These are phyloP conservation scores for Peronospora belbahrii DNA, from an alignment of 352 stramenopile genomes.

Conservation along the genomic window DNA sequence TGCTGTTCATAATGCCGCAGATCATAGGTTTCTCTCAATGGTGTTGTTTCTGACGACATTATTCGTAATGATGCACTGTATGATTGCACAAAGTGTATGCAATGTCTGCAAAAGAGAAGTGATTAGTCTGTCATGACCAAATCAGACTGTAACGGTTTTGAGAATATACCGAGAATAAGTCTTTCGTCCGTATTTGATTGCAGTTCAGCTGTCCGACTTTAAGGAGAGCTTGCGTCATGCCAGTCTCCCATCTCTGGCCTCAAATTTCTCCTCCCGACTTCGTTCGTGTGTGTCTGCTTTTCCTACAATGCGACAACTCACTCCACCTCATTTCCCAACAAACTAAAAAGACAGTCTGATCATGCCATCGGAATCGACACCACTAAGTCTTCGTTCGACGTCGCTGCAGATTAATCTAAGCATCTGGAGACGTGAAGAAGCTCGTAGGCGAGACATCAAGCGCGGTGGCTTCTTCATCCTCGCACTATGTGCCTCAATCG, in stretches of 20 bases:
- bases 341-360: too few species aligned
- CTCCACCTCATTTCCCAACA: constrained; percentile 8
- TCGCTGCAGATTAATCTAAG: too few species aligned
- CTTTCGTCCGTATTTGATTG: constrained; percentile 2
- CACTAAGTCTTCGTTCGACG: too few species aligned
- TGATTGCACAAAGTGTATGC: neutral
- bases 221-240: neutral
- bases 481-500: too few species aligned
- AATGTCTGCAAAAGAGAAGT: constrained; percentile 5
- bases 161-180: constrained; percentile 6
- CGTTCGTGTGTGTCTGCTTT: constrained; percentile 6
- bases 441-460: too few species aligned
- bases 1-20: constrained; percentile 17
- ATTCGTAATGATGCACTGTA: neutral
- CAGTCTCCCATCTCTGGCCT: constrained; percentile 10
- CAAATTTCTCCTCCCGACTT: constrained; percentile 8
- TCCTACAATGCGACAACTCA: constrained; percentile 21
- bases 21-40: neutral
- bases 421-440: too few species aligned
- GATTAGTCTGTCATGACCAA: too few species aligned
- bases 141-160: constrained; percentile 8
- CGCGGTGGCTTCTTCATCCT: too few species aligned
- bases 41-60: neutral
- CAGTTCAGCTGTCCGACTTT: constrained; percentile 9
- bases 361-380: too few species aligned